Conservation (phyloP, 139 green algal species). For the Asterochloris sp. region DNA sequence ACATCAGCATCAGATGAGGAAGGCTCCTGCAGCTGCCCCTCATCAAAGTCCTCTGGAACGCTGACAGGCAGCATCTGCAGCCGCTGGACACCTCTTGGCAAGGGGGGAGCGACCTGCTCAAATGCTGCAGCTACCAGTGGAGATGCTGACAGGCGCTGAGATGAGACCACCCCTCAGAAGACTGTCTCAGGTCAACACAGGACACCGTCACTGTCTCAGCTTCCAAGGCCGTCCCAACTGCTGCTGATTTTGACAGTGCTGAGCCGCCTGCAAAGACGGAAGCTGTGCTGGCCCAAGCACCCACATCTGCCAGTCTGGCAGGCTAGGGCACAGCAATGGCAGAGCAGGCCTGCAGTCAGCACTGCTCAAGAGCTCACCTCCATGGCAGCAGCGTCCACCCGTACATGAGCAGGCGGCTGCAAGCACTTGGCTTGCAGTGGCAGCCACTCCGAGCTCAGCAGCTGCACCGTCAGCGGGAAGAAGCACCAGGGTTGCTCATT, state of each 20-base stretch:
- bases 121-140: not conserved
- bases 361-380: constrained; percentile 22
- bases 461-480: constrained; percentile 80
- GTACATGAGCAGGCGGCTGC: constrained; percentile 47
- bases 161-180: constrained; percentile 1
- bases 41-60: constrained; percentile 30
- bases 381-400: constrained; percentile 43
- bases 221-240: not conserved
- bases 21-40: constrained; percentile 1
- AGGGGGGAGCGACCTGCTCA: not conserved
- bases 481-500: constrained; percentile 64
- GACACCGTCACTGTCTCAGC: not conserved
- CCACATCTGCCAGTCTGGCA: not conserved
- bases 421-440: constrained; percentile 14
- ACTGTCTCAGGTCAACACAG: not conserved
- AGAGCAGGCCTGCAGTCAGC: not conserved
- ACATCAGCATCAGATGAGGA: not conserved
- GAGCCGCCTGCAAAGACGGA: not conserved
- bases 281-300: not conserved
- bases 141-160: constrained; percentile 1
- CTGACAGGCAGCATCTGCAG: constrained; percentile 35
- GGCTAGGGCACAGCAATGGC: not conserved
- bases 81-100: not conserved
- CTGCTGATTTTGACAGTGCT: not conserved
- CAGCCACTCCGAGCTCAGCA: constrained; percentile 47